Percentiles rank a stretch among this genome's conserved stretches.
Conservation (phyloP, 331 rosid genomes). For the Arachis monticola region DNA sequence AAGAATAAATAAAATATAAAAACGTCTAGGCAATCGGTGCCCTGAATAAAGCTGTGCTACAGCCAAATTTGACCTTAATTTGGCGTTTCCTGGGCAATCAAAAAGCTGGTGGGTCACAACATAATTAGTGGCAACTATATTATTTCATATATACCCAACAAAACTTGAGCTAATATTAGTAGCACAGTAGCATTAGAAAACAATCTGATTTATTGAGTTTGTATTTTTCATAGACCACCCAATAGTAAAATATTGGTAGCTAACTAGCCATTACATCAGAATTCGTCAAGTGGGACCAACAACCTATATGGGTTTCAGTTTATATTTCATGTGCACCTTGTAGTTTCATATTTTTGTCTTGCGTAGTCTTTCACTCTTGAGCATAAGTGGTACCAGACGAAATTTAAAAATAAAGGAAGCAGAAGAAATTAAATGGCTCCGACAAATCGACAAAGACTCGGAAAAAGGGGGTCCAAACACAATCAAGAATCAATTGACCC, state of each 20-base stretch:
- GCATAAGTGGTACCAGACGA: slow-evolving; percentile 36
- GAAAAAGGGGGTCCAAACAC: slow-evolving; percentile 60
- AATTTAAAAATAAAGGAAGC: slow-evolving; percentile 39
- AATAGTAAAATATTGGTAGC: slow-evolving; percentile 35
- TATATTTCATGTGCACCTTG: slow-evolving; percentile 29
- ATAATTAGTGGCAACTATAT: slow-evolving; percentile 43
- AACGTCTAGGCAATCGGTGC: slow-evolving; percentile 49
- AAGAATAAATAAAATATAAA: slow-evolving; percentile 45
- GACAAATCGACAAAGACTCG: slow-evolving; percentile 80
- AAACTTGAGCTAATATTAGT: slow-evolving; percentile 35
- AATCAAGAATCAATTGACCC: slow-evolving; percentile 64
- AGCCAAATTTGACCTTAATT: slow-evolving; percentile 52
- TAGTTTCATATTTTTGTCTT: slow-evolving; percentile 49
- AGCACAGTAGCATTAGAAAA: slow-evolving; percentile 35
- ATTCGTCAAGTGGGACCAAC: slow-evolving; percentile 45
- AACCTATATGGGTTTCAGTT: slow-evolving; percentile 25
- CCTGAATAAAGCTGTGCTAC: slow-evolving; percentile 56
- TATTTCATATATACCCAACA: slow-evolving; percentile 42
- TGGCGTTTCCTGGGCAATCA: slow-evolving; percentile 47
- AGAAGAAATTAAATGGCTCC: slow-evolving; percentile 47
- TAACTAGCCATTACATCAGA: slow-evolving; percentile 29
- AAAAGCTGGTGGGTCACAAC: slow-evolving; percentile 57
- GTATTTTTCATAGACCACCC: slow-evolving; percentile 30
- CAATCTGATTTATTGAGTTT: slow-evolving; percentile 33
- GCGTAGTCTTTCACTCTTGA: slow-evolving; percentile 22